Percentiles rank a stretch among this genome's conserved stretches.
Conservation (phyloP, 495 filamentous ascomycete genomes). For the Tuber melanosporum region DNA sequence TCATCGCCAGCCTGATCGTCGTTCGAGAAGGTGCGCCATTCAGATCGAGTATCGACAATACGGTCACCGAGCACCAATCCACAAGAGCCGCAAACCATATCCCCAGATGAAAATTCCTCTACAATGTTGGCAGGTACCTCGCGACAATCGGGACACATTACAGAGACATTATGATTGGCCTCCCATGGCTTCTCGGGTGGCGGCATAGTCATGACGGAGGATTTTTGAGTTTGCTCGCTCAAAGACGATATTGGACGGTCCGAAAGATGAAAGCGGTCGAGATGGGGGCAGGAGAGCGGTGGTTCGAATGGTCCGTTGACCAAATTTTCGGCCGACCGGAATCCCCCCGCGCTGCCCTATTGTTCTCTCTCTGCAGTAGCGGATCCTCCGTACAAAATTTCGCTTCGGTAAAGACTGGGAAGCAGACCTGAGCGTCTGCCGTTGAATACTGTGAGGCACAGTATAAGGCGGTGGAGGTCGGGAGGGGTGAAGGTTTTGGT, state of each 20-base stretch:
- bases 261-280: not conserved
- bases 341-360: not conserved
- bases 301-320: not conserved
- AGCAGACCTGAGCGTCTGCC: not conserved
- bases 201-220: slow-evolving; percentile 41
- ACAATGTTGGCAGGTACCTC: slow-evolving; percentile 84
- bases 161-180: slow-evolving; percentile 72
- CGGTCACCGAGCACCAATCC: slow-evolving; percentile 86
- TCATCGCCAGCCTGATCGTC: slow-evolving; percentile 92
- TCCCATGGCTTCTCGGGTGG: slow-evolving; percentile 50
- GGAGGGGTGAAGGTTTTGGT: not conserved
- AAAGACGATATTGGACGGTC: not conserved
- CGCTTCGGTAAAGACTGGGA: slow-evolving; percentile 5
- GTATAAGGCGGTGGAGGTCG: not conserved
- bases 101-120: slow-evolving; percentile 84
- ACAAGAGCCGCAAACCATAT: slow-evolving; percentile 86
- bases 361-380: not conserved
- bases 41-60: slow-evolving; percentile 88
- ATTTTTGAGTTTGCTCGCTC: not conserved
- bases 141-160: slow-evolving; percentile 84
- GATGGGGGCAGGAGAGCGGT: slow-evolving; percentile 2
- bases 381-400: not conserved
- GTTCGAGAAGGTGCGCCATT: slow-evolving; percentile 98
- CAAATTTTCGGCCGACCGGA: slow-evolving; percentile 1
- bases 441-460: not conserved